phyloP scores from a whole-genome alignment of 1,139 yeast genomes.

The Saccharomyces hybrid region DNA sequence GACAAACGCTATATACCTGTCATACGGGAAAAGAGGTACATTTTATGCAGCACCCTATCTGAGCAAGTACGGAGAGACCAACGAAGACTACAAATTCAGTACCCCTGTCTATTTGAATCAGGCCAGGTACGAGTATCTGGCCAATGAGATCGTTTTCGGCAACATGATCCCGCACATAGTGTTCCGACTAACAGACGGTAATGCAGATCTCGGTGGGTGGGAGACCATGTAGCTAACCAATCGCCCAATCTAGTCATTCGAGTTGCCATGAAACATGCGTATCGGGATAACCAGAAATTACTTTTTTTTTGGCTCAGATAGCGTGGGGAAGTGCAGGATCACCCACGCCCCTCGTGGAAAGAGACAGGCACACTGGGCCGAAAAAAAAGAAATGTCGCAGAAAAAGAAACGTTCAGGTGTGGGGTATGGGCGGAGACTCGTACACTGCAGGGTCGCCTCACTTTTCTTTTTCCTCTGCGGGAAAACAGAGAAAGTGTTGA shows the following conservation, averaged over 20 bases:
- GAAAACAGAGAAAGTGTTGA: not conserved
- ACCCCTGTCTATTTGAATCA: slow-evolving; percentile 63
- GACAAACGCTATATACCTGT: slow-evolving; percentile 56
- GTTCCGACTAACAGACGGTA: slow-evolving; percentile 71
- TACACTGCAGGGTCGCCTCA: not conserved
- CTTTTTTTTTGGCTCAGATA: not conserved
- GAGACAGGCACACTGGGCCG: not conserved
- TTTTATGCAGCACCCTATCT: slow-evolving; percentile 74
- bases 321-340: not conserved
- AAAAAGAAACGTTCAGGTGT: not conserved
- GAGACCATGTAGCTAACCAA: slow-evolving; percentile 52
- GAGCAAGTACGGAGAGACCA: slow-evolving; percentile 81
- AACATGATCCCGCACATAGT: slow-evolving; percentile 73
- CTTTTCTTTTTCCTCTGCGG: not conserved
- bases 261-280: not conserved
- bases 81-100: slow-evolving; percentile 64
- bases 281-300: not conserved
- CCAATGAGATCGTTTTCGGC: slow-evolving; percentile 63
- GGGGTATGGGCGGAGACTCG: not conserved
- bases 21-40: slow-evolving; percentile 35
- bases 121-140: slow-evolving; percentile 59
- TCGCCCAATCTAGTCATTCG: not conserved
- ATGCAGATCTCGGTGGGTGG: slow-evolving; percentile 91
- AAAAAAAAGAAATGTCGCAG: not conserved
- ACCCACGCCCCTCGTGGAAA: not conserved